A percentile compares a stretch with the other conserved stretches of the same genome.
phyloP scores from a whole-genome alignment of 2,329 filamentous ascomycete species.

The Penicillium vulpinum region DNA sequence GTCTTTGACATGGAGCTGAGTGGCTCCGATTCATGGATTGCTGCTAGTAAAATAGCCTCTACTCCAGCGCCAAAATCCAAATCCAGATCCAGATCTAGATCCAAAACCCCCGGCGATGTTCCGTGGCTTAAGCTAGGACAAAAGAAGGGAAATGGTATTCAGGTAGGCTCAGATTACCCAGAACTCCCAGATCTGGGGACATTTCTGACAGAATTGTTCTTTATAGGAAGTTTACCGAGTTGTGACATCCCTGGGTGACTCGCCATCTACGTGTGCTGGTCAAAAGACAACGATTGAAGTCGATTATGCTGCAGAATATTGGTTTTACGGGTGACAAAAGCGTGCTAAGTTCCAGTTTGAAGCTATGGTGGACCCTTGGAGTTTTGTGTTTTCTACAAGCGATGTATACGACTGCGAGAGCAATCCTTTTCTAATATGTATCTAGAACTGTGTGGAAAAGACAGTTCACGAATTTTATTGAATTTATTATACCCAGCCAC shows the following conservation, averaged over 20 bases:
- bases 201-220: constrained; percentile 4
- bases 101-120: constrained; percentile 26
- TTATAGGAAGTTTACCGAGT: constrained; percentile 45
- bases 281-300: constrained; percentile 34
- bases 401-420: not conserved
- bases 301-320: constrained; percentile 46
- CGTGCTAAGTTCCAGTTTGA: not conserved
- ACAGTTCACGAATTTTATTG: not conserved
- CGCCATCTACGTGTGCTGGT: constrained; percentile 37
- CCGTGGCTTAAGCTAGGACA: constrained; percentile 36
- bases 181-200: not conserved
- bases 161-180: constrained; percentile 25
- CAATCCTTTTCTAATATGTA: not conserved
- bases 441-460: not conserved
- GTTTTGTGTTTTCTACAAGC: not conserved
- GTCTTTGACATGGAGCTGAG: constrained; percentile 35
- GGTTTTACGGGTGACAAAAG: constrained; percentile 41
- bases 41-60: constrained; percentile 28
- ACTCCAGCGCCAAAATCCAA: constrained; percentile 22
- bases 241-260: constrained; percentile 37
- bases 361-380: not conserved
- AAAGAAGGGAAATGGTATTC: constrained; percentile 29
- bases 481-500: not conserved
- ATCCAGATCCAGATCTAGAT: not conserved
- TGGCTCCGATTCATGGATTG: constrained; percentile 28